These are phyloP conservation scores for Micractinium conductrix DNA, from an alignment of 139 green algal species.

Conservation along the genomic window DNA sequence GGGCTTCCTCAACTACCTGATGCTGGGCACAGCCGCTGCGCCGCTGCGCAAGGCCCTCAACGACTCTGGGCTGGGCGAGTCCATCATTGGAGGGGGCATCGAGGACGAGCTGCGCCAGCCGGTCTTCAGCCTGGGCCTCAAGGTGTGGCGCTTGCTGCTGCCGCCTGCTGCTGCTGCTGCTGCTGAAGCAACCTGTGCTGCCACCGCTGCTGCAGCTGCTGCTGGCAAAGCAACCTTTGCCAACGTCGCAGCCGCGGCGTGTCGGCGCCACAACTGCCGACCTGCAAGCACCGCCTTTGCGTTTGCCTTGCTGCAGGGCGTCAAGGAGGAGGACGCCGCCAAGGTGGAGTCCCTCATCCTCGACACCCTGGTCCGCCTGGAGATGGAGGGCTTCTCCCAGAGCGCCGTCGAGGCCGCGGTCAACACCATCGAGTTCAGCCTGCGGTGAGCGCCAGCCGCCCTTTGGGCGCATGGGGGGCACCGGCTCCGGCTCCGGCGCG, in stretches of 20 bases:
- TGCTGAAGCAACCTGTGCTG: too few species aligned
- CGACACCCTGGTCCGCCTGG: conserved; percentile 73
- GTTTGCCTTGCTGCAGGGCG: conserved; percentile 32
- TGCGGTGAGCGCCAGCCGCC: too few species aligned
- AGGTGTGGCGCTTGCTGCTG: conserved; percentile 54
- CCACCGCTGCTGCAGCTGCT: too few species aligned
- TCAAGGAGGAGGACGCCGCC: conserved; percentile 41
- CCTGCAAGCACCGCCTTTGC: too few species aligned
- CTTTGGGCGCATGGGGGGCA: too few species aligned
- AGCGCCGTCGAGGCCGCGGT: conserved; percentile 90
- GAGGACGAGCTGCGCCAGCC: conserved; percentile 94
- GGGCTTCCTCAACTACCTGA: conserved; percentile 96
- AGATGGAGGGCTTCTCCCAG: conserved; percentile 74
- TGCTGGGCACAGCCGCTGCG: conserved; percentile 91
- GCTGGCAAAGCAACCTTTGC: too few species aligned
- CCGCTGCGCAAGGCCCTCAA: conserved; percentile 95
- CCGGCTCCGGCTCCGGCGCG: too few species aligned
- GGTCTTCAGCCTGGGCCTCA: conserved; percentile 86
- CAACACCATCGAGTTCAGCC: conserved; percentile 98
- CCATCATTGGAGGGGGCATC: conserved; percentile 91
- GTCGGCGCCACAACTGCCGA: too few species aligned
- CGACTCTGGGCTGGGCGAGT: conserved; percentile 91
- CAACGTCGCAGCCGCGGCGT: too few species aligned
- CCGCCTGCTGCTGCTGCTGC: too few species aligned
- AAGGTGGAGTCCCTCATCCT: conserved; percentile 88